Evolutionary conservation across 306 rosid genomes (phyloP), one percentile per base, ranked within the genome.

Genomic region (Cyamopsis tetragonoloba): DNA sequence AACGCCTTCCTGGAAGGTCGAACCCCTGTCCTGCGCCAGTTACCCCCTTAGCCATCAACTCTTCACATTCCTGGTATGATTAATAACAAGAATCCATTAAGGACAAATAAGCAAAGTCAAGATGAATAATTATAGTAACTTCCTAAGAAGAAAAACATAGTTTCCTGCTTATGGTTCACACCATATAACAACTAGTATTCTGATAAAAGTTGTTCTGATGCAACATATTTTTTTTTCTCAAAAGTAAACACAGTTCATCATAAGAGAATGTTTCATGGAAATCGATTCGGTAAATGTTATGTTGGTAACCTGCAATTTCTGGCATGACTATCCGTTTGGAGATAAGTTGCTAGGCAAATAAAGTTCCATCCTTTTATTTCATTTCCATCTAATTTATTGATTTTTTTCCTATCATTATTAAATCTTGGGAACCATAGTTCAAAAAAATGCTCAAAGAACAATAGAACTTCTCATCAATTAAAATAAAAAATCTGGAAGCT

Each of bases 1-100:
- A 83, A 17, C 88, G 93, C 79, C 77, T 92, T 66, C 98, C 96
- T 1, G 88, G 91, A 77, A 87, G 88, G 73, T 92, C 98, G 86
- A 89, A 92, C 9, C 98, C 96, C 49, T 81, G 74, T 13, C 75
- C 91, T 0, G 87, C 60, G 22, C 98, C 98, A 65, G 78, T 80
- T 73, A 93, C 62, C 72, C 97, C 97, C 75, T 88, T 93, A 46
- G 88, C 4, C 80, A 89, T 87, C 74, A 88, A 71, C 81, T 93
- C 98, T 80, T 86, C 98, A 20, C 93, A 92, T 80, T 87, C 98
- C 98, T 92, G 63, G 55, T 11, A 68, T 26, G 48, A 60, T 38
- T 22, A 73, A 66, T 14, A 60, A 15, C 62, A 77, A 31, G 26
- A 1, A 57, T 7, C 17, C 30, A 70, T 35, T 13, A 37, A 44